Evolutionary conservation across 2,329 filamentous ascomycete species (phyloP).

Genomic region (Fusarium napiforme): DNA sequence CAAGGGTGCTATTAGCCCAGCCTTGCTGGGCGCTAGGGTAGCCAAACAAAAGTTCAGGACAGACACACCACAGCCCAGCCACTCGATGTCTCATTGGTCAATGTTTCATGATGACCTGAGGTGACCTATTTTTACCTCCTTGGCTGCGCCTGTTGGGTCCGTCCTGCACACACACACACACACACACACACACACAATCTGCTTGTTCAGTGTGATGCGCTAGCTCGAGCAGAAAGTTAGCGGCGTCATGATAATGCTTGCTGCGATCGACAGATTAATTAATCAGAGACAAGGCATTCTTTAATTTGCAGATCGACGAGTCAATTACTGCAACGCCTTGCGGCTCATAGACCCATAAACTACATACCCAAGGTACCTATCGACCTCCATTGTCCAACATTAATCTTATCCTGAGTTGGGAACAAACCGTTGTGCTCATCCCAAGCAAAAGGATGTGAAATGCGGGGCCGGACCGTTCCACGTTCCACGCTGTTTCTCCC

Average conservation of each 20-base stretch:
- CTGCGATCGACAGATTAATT: slow-evolving; percentile 25
- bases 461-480: slow-evolving; percentile 34
- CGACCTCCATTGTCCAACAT: neutral
- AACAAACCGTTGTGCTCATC: neutral
- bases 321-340: slow-evolving; percentile 9
- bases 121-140: slow-evolving; percentile 35
- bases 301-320: neutral
- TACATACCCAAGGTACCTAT: neutral
- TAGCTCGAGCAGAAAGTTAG: neutral
- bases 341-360: neutral
- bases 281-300: slow-evolving; percentile 26
- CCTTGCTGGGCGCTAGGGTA: slow-evolving; percentile 30
- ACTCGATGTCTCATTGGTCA: slow-evolving; percentile 24
- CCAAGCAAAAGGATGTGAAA: slow-evolving; percentile 2
- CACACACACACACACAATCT: neutral
- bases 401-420: neutral
- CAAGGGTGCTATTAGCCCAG: slow-evolving; percentile 28
- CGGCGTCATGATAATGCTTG: slow-evolving; percentile 17
- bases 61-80: slow-evolving; percentile 24
- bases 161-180: neutral
- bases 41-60: slow-evolving; percentile 8
- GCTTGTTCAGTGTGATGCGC: neutral
- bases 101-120: slow-evolving; percentile 22
- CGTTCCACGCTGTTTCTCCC: slow-evolving; percentile 23
- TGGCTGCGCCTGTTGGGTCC: slow-evolving; percentile 24